Conservation (phyloP, 768 basidiomycete species). For the Udeniomyces megalosporus region DNA sequence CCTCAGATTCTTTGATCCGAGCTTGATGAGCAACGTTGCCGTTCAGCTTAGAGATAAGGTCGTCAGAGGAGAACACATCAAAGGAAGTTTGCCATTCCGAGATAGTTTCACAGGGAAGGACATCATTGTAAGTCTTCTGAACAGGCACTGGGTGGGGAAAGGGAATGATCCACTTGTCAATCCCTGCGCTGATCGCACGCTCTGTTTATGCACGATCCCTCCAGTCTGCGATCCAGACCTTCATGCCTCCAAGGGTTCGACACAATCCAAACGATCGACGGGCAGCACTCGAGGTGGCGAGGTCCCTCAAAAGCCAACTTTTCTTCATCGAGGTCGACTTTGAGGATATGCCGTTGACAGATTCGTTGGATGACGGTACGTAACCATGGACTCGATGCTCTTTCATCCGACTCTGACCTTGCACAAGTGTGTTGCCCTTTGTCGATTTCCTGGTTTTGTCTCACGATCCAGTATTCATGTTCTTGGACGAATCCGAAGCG, state of each 20-base stretch:
- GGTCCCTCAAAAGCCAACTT: conserved; percentile 75
- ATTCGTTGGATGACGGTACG: conserved; percentile 60
- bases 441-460: background rate
- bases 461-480: conserved; percentile 51
- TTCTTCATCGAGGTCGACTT: conserved; percentile 97
- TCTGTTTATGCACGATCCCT: too few relatives aligned
- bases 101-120: conserved; percentile 87
- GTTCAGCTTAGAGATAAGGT: conserved; percentile 81
- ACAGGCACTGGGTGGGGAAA: too few relatives aligned
- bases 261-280: conserved; percentile 63
- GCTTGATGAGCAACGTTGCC: conserved; percentile 72
- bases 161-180: too few relatives aligned
- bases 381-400: too few relatives aligned
- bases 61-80: conserved; percentile 68
- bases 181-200: too few relatives aligned
- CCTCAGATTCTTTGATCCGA: conserved; percentile 69
- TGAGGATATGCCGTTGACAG: conserved; percentile 63
- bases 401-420: too few relatives aligned
- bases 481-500: conserved; percentile 51
- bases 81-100: conserved; percentile 81
- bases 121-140: conserved; percentile 73
- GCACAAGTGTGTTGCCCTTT: too few relatives aligned
- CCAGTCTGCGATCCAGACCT: conserved; percentile 72
- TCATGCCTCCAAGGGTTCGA: conserved; percentile 66
- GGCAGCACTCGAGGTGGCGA: conserved; percentile 70